Evolutionary conservation across 257 asterid species (phyloP).

Genomic region (Nicotiana tomentosiformis): DNA sequence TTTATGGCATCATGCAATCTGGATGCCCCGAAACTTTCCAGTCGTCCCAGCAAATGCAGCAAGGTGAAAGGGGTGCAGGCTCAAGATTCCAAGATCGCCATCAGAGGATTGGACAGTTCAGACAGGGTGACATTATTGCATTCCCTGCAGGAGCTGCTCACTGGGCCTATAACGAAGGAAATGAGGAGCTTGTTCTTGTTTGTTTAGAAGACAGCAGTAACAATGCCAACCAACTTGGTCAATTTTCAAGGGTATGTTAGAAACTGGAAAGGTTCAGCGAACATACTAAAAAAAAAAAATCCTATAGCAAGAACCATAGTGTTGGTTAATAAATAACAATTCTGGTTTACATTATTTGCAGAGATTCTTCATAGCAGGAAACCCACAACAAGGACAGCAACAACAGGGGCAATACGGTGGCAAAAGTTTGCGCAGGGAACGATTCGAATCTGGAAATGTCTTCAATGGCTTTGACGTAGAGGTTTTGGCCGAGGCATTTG

Average conservation of each 20-base stretch:
- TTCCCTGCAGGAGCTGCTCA: slow-evolving; percentile 24
- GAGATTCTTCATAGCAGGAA: slow-evolving; percentile 62
- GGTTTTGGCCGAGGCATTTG: neutral
- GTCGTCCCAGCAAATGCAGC: neutral
- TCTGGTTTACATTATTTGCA: slow-evolving; percentile 4
- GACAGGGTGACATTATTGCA: slow-evolving; percentile 23
- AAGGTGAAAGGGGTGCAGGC: neutral
- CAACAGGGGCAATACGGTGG: slow-evolving; percentile 8
- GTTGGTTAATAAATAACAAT: neutral
- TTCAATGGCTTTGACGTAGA: neutral
- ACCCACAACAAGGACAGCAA: slow-evolving; percentile 23
- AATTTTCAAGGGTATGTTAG: neutral
- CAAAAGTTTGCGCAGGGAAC: neutral
- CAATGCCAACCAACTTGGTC: slow-evolving; percentile 31
- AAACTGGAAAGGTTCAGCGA: neutral
- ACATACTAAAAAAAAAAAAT: neutral
- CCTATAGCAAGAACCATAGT: too few species aligned
- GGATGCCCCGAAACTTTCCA: slow-evolving; percentile 60
- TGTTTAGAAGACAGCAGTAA: slow-evolving; percentile 17
- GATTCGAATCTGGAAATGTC: slow-evolving; percentile 14
- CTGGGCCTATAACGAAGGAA: slow-evolving; percentile 26
- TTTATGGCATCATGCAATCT: slow-evolving; percentile 45
- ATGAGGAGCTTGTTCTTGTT: slow-evolving; percentile 13
- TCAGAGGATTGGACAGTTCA: slow-evolving; percentile 17
- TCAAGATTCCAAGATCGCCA: slow-evolving; percentile 13